These are phyloP conservation scores for Rhizodiscina lignyota DNA, from an alignment of 495 filamentous ascomycete genomes.

Conservation along the genomic window DNA sequence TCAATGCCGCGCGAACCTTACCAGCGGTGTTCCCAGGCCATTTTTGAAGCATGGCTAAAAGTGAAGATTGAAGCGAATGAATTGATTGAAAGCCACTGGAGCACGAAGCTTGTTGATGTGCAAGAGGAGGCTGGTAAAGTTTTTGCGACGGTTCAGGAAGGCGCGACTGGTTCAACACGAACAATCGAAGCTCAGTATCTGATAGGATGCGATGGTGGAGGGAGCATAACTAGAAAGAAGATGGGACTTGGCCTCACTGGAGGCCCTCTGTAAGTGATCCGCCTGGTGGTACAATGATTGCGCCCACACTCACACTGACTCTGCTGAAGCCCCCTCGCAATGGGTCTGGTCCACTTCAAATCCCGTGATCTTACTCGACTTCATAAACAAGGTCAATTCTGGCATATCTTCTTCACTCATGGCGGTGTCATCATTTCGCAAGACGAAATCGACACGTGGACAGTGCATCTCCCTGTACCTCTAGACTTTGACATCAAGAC, in stretches of 20 bases:
- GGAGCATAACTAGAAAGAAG: background rate
- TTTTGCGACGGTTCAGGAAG: too few relatives aligned
- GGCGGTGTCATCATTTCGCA: conserved; percentile 16
- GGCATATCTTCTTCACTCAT: conserved; percentile 16
- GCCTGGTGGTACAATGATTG: too few relatives aligned
- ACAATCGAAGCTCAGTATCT: too few relatives aligned
- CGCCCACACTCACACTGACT: too few relatives aligned
- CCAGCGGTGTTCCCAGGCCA: conserved; percentile 2
- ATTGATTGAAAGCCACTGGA: too few relatives aligned
- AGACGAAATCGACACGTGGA: conserved; percentile 20
- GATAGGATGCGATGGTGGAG: background rate
- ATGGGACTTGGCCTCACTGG: background rate
- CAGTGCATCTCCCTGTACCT: conserved; percentile 10
- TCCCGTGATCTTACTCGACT: conserved; percentile 13
- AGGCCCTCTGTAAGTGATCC: background rate
- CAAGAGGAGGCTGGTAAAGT: too few relatives aligned
- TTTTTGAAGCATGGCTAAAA: conserved; percentile 1
- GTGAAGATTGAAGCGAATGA: background rate
- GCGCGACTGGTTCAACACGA: too few relatives aligned
- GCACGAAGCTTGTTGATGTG: too few relatives aligned
- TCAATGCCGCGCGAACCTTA: conserved; percentile 2
- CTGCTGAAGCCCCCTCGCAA: conserved; percentile 7
- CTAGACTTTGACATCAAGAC: conserved; percentile 4
- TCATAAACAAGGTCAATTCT: conserved; percentile 13
- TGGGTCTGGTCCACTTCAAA: conserved; percentile 20